Conservation (phyloP, 805 yeast species). For the Yueomyces sp. region DNA sequence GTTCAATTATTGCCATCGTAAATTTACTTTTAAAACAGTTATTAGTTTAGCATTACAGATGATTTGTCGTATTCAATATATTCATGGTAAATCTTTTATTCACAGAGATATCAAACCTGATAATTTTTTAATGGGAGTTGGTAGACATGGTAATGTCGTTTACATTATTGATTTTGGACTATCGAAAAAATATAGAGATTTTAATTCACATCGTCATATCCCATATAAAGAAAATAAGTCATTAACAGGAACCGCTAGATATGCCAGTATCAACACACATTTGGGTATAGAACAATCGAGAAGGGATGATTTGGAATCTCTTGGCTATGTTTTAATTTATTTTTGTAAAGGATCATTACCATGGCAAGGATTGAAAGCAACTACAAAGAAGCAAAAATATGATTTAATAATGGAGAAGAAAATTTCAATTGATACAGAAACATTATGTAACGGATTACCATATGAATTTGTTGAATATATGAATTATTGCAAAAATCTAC, state of each 20-base stretch:
- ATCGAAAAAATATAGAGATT: constrained; percentile 89
- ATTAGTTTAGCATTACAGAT: constrained; percentile 87
- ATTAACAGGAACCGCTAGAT: constrained; percentile 94
- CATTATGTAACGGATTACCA: constrained; percentile 84
- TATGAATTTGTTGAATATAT: constrained; percentile 78
- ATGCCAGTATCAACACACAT: constrained; percentile 91
- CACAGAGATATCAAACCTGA: constrained; percentile 81
- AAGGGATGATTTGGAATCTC: constrained; percentile 89
- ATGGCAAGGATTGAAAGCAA: constrained; percentile 98
- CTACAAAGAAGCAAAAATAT: constrained; percentile 91
- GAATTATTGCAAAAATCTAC: constrained; percentile 75
- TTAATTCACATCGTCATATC: constrained; percentile 85
- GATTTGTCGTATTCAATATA: constrained; percentile 85
- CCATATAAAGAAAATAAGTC: constrained; percentile 95
- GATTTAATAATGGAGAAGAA: constrained; percentile 93
- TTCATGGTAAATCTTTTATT: constrained; percentile 88
- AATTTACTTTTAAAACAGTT: constrained; percentile 87
- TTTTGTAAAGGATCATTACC: constrained; percentile 94
- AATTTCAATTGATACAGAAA: constrained; percentile 76
- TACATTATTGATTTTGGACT: constrained; percentile 90
- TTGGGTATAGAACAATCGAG: constrained; percentile 94
- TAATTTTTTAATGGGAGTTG: constrained; percentile 76
- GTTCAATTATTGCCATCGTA: constrained; percentile 90
- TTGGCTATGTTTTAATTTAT: constrained; percentile 88
- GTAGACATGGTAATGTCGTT: constrained; percentile 88